These are phyloP conservation scores for Penicillium sp. DNA, from an alignment of 2,329 filamentous ascomycete species.

Conservation along the genomic window DNA sequence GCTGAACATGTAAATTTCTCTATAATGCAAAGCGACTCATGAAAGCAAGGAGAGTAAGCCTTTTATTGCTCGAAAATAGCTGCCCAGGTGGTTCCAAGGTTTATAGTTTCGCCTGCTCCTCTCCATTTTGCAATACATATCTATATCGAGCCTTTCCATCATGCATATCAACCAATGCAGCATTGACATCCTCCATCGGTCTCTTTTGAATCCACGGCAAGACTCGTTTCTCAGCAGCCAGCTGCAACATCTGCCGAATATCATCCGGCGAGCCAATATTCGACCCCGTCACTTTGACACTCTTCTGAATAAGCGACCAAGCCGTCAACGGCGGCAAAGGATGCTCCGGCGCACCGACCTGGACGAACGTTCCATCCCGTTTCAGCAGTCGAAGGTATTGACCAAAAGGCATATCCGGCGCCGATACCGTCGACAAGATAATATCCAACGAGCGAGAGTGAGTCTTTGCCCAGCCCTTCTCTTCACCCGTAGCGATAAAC, in stretches of 20 bases:
- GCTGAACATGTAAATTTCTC: too few relatives aligned
- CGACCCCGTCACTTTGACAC: slow-evolving; percentile 48
- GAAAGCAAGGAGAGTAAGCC: too few relatives aligned
- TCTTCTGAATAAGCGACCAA: slow-evolving; percentile 55
- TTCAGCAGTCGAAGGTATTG: slow-evolving; percentile 58
- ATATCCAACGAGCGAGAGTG: slow-evolving; percentile 49
- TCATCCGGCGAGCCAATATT: slow-evolving; percentile 41
- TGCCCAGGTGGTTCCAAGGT: background rate
- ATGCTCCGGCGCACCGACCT: slow-evolving; percentile 62
- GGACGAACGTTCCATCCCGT: slow-evolving; percentile 56
- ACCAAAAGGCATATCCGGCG: slow-evolving; percentile 56
- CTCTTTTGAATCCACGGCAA: slow-evolving; percentile 41
- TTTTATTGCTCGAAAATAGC: too few relatives aligned
- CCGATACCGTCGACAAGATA: slow-evolving; percentile 54
- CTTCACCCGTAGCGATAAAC: slow-evolving; percentile 55
- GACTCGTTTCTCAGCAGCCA: slow-evolving; percentile 41
- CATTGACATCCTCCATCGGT: slow-evolving; percentile 41
- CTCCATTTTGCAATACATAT: slow-evolving; percentile 43
- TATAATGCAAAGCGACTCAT: too few relatives aligned
- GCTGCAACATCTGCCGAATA: slow-evolving; percentile 41
- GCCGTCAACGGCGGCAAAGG: slow-evolving; percentile 50
- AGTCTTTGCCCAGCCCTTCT: slow-evolving; percentile 48
- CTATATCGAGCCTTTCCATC: slow-evolving; percentile 44
- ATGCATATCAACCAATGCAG: slow-evolving; percentile 42
- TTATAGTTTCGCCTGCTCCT: slow-evolving; percentile 28